Evolutionary conservation across 345 rosid species (phyloP).

Genomic region (Trapa bicornis): DNA sequence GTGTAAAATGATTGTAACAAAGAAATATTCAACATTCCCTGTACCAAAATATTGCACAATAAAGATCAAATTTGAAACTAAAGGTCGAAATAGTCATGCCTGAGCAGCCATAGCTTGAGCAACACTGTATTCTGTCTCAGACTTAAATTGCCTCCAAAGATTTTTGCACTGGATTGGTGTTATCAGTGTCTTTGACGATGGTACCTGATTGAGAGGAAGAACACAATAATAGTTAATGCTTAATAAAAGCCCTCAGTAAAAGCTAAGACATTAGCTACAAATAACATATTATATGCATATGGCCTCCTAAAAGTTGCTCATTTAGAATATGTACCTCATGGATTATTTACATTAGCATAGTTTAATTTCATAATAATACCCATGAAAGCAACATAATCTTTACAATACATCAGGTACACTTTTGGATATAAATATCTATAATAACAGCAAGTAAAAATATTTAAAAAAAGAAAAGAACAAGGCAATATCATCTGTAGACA

Average conservation of each 20-base stretch:
- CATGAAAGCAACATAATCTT: too few species aligned
- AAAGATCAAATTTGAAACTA: not conserved
- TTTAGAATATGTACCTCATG: not conserved
- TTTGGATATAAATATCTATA: not conserved
- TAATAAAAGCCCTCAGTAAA: not conserved
- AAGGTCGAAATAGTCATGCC: constrained; percentile 27
- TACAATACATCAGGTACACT: not conserved
- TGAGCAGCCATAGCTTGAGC: constrained; percentile 98
- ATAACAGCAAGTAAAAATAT: not conserved
- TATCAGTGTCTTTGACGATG: constrained; percentile 64
- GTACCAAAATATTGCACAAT: not conserved
- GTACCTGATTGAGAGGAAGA: constrained; percentile 37
- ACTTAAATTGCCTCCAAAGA: constrained; percentile 95
- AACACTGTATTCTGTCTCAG: constrained; percentile 85
- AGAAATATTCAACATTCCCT: not conserved
- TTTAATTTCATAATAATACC: not conserved
- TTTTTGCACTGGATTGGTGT: constrained; percentile 94
- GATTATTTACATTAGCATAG: not conserved
- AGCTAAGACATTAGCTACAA: not conserved
- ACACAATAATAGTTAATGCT: not conserved
- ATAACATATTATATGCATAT: not conserved
- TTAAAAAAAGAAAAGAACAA: too few species aligned
- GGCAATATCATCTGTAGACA: not conserved
- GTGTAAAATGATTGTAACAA: not conserved
- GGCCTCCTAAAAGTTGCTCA: not conserved